Conservation (phyloP, 2,329 filamentous ascomycete genomes). For the Fusarium xylarioides region DNA sequence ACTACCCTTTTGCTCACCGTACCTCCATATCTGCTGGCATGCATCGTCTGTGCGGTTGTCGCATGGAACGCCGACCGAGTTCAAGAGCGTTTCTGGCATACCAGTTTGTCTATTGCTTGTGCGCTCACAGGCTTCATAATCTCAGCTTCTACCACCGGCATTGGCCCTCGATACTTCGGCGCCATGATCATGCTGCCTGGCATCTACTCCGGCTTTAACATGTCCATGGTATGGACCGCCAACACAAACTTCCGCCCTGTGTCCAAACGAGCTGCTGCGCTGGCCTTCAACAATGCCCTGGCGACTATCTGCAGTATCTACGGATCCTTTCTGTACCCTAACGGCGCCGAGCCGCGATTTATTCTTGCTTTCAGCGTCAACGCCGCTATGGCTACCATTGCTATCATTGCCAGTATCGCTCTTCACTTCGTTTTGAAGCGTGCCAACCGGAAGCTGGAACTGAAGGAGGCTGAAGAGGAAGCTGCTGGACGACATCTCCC, state of each 20-base stretch:
- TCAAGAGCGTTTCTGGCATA: slow-evolving; percentile 57
- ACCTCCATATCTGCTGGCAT: slow-evolving; percentile 22
- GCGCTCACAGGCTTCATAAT: background rate
- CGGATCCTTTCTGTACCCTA: background rate
- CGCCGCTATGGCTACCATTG: background rate
- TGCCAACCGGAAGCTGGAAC: background rate
- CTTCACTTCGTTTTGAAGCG: background rate
- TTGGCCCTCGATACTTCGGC: background rate
- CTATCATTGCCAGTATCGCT: background rate
- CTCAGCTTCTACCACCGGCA: background rate
- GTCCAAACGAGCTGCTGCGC: background rate
- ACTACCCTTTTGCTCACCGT: slow-evolving; percentile 9
- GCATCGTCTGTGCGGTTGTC: slow-evolving; percentile 50
- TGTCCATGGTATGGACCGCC: slow-evolving; percentile 1
- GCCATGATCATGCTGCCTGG: slow-evolving; percentile 6
- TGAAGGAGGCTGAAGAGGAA: background rate
- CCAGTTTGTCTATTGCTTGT: slow-evolving; percentile 44
- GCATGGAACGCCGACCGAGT: slow-evolving; percentile 55
- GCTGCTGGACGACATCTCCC: background rate
- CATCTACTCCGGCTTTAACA: background rate
- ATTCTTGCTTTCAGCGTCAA: background rate
- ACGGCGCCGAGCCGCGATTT: background rate
- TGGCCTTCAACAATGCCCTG: slow-evolving; percentile 1
- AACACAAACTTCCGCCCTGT: background rate
- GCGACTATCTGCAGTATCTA: slow-evolving; percentile 1